Evolutionary conservation across 1,139 yeast genomes (phyloP), one percentile per base, ranked within the genome.

Genomic region (Kodamaea fungicola): DNA sequence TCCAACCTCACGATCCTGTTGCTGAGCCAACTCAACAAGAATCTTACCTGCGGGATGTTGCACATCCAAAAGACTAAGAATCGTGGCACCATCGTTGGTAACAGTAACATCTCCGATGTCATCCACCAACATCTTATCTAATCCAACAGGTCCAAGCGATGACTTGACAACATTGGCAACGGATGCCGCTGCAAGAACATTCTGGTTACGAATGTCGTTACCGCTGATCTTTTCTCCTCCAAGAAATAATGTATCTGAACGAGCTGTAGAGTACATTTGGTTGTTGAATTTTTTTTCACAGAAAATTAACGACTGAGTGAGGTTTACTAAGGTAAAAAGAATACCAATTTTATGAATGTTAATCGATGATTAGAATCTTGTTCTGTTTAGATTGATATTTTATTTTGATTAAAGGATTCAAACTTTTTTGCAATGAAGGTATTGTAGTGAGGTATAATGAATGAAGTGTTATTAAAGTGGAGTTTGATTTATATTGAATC

Each of bases 1-100:
- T 41, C 99, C 99, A 41, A 94, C 96, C 65, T 94, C 98, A 56
- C 96, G 80, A 61, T 94, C 99, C 67, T 94, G 99, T 61, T 94
- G 98, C 61, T 92, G 97, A 3, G 98, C 99, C 57, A 94, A 76
- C 58, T 94, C 98, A 34, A 94, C 98, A 45, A 94, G 72, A 50
- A 94, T 92, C 66, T 88, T 89, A 16, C 98, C 98, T 0, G 98
- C 98, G 26, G 99, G 99, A 61, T 94, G 99, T 64, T 94, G 97
- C 38, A 94, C 97, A 59, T 94, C 98, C 47, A 94, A 73, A 42
- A 94, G 67, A 8, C 92, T 76, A 47, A 94, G 72, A 49, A 94
- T 94, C 7, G 98, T 94, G 40, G 99, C 98, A 46, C 99, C 99
- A 62, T 94, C 99, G 59, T 94, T 94, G 37, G 99, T 94, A 38